Percentiles rank a stretch among this genome's conserved stretches.
phyloP scores from a whole-genome alignment of 75 land plant genomes.

The Pinus taeda region DNA sequence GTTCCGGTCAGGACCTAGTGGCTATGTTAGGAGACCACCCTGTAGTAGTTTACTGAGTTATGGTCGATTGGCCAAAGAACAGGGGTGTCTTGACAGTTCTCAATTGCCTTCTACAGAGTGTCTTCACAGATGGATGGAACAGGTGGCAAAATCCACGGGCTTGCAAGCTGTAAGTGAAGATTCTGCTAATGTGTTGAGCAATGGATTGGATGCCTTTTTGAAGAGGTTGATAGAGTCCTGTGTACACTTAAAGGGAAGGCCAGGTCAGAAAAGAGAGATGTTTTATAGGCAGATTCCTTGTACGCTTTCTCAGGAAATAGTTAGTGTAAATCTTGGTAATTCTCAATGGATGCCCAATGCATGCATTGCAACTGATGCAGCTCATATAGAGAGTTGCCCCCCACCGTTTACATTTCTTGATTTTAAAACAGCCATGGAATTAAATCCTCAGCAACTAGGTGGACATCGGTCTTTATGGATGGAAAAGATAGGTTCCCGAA shows the following conservation, averaged over 20 bases:
- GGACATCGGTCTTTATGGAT: slow-evolving; percentile 59
- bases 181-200: slow-evolving; percentile 47
- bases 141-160: slow-evolving; percentile 45
- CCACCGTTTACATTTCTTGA: slow-evolving; percentile 39
- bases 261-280: neutral
- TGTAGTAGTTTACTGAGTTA: slow-evolving; percentile 5
- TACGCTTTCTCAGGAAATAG: slow-evolving; percentile 16
- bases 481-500: slow-evolving; percentile 54
- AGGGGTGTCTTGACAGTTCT: slow-evolving; percentile 22
- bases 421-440: slow-evolving; percentile 69
- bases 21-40: slow-evolving; percentile 27
- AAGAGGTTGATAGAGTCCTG: slow-evolving; percentile 57
- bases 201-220: slow-evolving; percentile 56
- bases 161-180: slow-evolving; percentile 47
- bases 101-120: slow-evolving; percentile 60
- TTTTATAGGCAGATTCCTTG: slow-evolving; percentile 4
- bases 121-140: slow-evolving; percentile 44
- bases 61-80: neutral
- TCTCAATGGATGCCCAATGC: neutral
- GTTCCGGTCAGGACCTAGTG: slow-evolving; percentile 20
- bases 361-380: neutral
- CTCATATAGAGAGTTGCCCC: slow-evolving; percentile 1
- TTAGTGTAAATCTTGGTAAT: slow-evolving; percentile 20
- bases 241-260: neutral
- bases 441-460: slow-evolving; percentile 65